Percentiles rank a stretch among this genome's conserved stretches.
phyloP scores from a whole-genome alignment of 495 filamentous ascomycete species.

The Rhypophila decipiens region DNA sequence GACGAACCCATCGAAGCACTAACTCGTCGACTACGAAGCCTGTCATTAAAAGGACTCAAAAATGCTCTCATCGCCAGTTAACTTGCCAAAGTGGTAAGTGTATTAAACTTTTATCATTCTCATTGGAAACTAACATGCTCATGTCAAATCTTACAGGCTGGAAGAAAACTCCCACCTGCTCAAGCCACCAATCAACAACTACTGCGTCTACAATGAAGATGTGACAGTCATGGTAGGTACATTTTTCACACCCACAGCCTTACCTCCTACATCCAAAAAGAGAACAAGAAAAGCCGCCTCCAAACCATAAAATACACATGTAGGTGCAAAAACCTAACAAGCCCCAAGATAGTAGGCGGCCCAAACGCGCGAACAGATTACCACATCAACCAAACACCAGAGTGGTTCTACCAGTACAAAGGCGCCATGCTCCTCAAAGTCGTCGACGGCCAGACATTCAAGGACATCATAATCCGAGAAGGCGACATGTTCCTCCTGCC shows the following conservation, averaged over 20 bases:
- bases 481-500: slow-evolving; percentile 94
- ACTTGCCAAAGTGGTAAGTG: slow-evolving; percentile 78
- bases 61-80: slow-evolving; percentile 54
- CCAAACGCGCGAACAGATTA: slow-evolving; percentile 96
- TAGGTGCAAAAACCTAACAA: no score
- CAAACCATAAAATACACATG: no score
- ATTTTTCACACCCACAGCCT: background rate
- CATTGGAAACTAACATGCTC: background rate
- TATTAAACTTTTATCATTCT: background rate
- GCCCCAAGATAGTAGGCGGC: slow-evolving; percentile 77
- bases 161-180: slow-evolving; percentile 87
- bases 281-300: background rate
- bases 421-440: slow-evolving; percentile 92
- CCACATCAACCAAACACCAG: slow-evolving; percentile 93
- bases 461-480: slow-evolving; percentile 83
- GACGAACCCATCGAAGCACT: no score
- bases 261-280: background rate
- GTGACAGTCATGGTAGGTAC: slow-evolving; percentile 74
- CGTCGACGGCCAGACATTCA: slow-evolving; percentile 62
- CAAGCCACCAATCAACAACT: slow-evolving; percentile 94
- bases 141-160: slow-evolving; percentile 59
- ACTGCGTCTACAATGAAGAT: slow-evolving; percentile 81
- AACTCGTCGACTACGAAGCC: no score
- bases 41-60: no score
- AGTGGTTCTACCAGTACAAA: slow-evolving; percentile 96